Evolutionary conservation across 2,329 filamentous ascomycete genomes (phyloP).

Genomic region (Trichophyton schoenleinii): DNA sequence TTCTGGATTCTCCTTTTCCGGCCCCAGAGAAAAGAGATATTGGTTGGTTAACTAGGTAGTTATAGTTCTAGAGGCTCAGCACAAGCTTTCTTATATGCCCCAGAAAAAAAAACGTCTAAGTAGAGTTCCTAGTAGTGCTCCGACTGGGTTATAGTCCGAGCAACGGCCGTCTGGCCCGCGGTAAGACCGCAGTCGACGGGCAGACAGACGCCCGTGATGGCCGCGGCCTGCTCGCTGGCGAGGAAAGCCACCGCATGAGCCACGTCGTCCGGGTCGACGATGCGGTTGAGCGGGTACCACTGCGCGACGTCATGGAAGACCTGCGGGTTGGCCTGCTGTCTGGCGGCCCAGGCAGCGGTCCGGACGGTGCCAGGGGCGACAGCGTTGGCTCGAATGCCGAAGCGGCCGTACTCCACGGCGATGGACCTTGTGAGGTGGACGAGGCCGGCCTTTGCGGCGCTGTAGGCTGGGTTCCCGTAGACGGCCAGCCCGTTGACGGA

Average conservation of each 20-base stretch:
- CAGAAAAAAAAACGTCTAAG: neutral
- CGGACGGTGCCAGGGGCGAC: slow-evolving; percentile 21
- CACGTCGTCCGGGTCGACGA: slow-evolving; percentile 17
- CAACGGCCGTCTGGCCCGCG: slow-evolving; percentile 16
- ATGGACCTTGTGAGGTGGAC: slow-evolving; percentile 30
- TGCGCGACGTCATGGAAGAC: slow-evolving; percentile 14
- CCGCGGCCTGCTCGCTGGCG: slow-evolving; percentile 14
- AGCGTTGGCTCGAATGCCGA: slow-evolving; percentile 29
- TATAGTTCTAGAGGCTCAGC: too few species aligned
- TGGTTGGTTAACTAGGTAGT: too few species aligned
- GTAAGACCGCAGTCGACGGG: slow-evolving; percentile 18
- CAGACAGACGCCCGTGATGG: slow-evolving; percentile 18
- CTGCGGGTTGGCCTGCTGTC: slow-evolving; percentile 10
- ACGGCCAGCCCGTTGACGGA: slow-evolving; percentile 16
- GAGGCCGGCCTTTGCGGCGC: slow-evolving; percentile 30
- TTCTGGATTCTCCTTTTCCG: too few species aligned
- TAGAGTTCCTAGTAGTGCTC: slow-evolving; percentile 6
- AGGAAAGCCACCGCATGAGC: slow-evolving; percentile 19
- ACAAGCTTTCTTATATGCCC: neutral
- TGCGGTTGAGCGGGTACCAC: slow-evolving; percentile 17
- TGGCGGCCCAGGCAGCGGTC: slow-evolving; percentile 12
- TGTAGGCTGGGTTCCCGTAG: slow-evolving; percentile 23
- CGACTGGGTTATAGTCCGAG: slow-evolving; percentile 15
- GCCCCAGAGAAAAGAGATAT: too few species aligned
- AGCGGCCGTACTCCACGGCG: slow-evolving; percentile 22